Evolutionary conservation across 257 asterid species (phyloP).

Genomic region (Solanum infundibuliforme): DNA sequence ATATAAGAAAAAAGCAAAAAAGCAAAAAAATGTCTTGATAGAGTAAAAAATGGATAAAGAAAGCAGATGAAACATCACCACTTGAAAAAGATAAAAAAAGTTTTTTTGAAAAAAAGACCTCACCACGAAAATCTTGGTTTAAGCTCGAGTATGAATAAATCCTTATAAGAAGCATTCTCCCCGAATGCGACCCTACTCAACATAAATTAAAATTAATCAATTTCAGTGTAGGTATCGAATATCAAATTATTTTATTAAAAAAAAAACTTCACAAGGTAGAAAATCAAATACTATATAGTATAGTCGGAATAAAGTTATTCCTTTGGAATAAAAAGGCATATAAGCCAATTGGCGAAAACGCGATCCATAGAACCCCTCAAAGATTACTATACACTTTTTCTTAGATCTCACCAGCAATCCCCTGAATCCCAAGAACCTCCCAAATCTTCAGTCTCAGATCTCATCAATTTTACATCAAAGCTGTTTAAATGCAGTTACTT

Average conservation of each 20-base stretch:
- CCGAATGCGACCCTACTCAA: neutral
- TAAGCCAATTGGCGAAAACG: neutral
- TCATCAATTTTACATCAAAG: neutral
- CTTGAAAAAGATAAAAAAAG: neutral
- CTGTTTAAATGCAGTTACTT: neutral
- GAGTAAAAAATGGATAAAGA: neutral
- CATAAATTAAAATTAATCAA: too few relatives aligned
- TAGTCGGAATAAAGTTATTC: neutral
- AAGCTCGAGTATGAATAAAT: fast-evolving
- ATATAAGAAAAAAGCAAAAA: neutral
- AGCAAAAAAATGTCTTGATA: neutral
- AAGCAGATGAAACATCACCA: neutral
- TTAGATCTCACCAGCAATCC: conserved; percentile 1
- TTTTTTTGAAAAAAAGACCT: neutral
- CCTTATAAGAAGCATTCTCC: too few relatives aligned
- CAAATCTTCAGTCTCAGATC: neutral
- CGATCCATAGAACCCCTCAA: neutral
- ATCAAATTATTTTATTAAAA: too few relatives aligned
- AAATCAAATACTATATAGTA: neutral
- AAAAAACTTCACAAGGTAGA: neutral
- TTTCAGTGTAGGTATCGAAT: fast-evolving
- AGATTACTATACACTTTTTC: neutral
- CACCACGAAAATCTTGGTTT: neutral
- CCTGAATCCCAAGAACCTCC: neutral
- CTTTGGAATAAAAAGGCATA: neutral